phyloP scores from a whole-genome alignment of 805 yeast genomes.

The Pichia thaimueangensis region DNA sequence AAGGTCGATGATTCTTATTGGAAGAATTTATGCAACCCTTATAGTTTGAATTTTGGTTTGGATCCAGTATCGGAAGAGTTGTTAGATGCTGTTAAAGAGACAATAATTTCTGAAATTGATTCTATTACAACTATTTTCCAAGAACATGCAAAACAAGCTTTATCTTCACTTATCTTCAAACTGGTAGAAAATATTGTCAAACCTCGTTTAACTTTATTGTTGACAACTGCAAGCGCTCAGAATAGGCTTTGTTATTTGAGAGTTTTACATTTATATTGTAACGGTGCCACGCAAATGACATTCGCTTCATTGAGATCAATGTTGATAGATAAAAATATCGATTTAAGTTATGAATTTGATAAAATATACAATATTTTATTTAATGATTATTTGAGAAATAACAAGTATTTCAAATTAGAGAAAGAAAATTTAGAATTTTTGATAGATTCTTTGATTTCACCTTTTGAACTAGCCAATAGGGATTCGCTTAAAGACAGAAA shows the following conservation, averaged over 20 bases:
- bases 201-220: slow-evolving; percentile 47
- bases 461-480: slow-evolving; percentile 37
- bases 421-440: slow-evolving; percentile 57
- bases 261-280: slow-evolving; percentile 60
- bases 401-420: slow-evolving; percentile 64
- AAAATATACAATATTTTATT: slow-evolving; percentile 70
- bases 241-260: slow-evolving; percentile 72
- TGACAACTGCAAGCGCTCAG: slow-evolving; percentile 56
- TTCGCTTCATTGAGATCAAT: slow-evolving; percentile 58
- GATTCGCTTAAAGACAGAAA: slow-evolving; percentile 31
- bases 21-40: slow-evolving; percentile 56
- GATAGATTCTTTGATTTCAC: slow-evolving; percentile 38
- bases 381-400: slow-evolving; percentile 58
- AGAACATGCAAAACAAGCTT: slow-evolving; percentile 51
- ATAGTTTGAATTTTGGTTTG: slow-evolving; percentile 38
- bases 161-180: slow-evolving; percentile 66
- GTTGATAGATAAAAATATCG: slow-evolving; percentile 41
- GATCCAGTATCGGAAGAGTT: slow-evolving; percentile 48
- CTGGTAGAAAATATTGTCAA: slow-evolving; percentile 68
- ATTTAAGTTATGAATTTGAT: slow-evolving; percentile 50
- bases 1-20: slow-evolving; percentile 37
- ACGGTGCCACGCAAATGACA: slow-evolving; percentile 47
- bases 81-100: slow-evolving; percentile 49
- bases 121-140: slow-evolving; percentile 65
- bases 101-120: slow-evolving; percentile 65